A percentile compares a stretch with the other conserved stretches of the same genome.
phyloP scores from a whole-genome alignment of 2,329 filamentous ascomycete genomes.

The Pseudogymnoascus sp. region DNA sequence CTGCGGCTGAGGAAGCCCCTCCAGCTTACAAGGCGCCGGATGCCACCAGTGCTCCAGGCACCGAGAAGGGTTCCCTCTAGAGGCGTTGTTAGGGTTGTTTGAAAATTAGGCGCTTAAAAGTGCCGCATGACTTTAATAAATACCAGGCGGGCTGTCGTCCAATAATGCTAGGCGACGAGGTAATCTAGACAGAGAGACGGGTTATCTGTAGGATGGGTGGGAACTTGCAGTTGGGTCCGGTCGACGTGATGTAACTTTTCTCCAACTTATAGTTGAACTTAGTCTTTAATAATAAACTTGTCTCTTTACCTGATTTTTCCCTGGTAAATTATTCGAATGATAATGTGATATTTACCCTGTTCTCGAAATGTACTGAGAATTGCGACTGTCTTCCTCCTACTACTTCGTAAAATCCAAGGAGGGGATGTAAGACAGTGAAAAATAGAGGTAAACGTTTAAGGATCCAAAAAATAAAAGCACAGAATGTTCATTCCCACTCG shows the following conservation, averaged over 20 bases:
- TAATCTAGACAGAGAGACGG: neutral
- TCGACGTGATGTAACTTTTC: neutral
- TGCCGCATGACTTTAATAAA: neutral
- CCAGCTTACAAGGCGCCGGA: neutral
- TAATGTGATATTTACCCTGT: neutral
- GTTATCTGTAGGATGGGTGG: constrained; percentile 2
- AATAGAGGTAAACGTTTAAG: neutral
- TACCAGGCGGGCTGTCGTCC: neutral
- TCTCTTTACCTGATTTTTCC: neutral
- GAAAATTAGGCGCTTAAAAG: neutral
- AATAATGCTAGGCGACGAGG: neutral
- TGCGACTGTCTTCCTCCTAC: neutral
- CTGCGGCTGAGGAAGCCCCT: neutral
- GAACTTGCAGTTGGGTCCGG: neutral
- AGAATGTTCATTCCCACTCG: neutral
- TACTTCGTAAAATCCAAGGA: neutral
- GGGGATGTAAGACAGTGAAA: neutral
- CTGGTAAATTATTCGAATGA: neutral
- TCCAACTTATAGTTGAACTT: neutral
- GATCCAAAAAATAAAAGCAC: neutral
- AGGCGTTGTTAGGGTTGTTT: neutral
- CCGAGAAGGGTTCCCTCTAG: constrained; percentile 1
- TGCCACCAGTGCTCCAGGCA: neutral
- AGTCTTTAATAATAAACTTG: constrained; percentile 4
- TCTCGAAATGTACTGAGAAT: neutral